Conservation (phyloP, 768 basidiomycete species). For the Lentinus brumalis region DNA sequence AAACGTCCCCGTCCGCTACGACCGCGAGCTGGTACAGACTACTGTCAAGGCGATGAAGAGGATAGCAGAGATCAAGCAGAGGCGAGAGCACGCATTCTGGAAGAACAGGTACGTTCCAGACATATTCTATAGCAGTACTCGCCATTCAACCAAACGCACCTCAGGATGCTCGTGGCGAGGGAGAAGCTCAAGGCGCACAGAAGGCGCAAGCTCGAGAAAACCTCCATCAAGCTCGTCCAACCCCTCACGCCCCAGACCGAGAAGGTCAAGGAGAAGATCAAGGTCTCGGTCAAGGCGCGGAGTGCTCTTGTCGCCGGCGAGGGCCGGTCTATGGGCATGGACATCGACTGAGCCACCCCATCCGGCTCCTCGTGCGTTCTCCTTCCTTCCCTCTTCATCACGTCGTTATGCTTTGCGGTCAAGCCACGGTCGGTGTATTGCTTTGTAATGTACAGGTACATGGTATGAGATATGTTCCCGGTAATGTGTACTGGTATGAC, state of each 20-base stretch:
- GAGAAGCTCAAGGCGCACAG: conserved; percentile 79
- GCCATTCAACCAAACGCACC: background rate
- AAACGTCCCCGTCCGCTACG: conserved; percentile 95
- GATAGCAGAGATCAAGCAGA: conserved; percentile 86
- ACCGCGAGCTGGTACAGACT: conserved; percentile 89
- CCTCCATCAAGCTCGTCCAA: conserved; percentile 66
- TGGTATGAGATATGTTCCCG: conserved; percentile 21
- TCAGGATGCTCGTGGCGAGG: conserved; percentile 82
- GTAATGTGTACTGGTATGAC: conserved; percentile 19
- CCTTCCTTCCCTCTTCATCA: conserved; percentile 6
- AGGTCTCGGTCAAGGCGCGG: conserved; percentile 59
- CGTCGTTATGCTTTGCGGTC: conserved; percentile 17
- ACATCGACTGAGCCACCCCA: conserved; percentile 56
- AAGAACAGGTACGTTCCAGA: conserved; percentile 70
- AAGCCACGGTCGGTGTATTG: conserved; percentile 18
- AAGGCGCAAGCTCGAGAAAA: conserved; percentile 56
- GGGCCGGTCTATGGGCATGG: conserved; percentile 91
- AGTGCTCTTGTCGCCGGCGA: conserved; percentile 82
- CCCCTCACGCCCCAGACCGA: conserved; percentile 54
- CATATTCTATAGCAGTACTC: background rate
- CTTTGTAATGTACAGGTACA: conserved; percentile 22
- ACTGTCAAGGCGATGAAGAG: conserved; percentile 98
- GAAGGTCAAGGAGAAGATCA: conserved; percentile 77
- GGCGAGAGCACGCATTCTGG: conserved; percentile 94
- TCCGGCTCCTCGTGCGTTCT: background rate